Evolutionary conservation across 164 flowering plant genomes (phyloP).

Genomic region (Stephania cephalantha): DNA sequence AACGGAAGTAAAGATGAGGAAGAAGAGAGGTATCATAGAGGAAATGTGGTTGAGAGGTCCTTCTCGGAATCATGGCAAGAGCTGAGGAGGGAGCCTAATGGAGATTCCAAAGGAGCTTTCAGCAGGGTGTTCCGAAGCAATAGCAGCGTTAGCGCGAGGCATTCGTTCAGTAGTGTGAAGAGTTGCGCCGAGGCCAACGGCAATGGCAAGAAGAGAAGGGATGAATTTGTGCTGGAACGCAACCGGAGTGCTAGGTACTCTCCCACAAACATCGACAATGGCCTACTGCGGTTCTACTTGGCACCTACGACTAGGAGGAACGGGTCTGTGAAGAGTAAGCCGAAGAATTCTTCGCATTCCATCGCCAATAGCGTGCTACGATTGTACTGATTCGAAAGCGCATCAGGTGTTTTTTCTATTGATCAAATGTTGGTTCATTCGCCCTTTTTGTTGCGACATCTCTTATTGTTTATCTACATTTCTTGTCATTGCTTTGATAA

Average conservation of each 20-base stretch:
- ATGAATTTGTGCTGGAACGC: slow-evolving; percentile 47
- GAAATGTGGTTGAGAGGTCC: slow-evolving; percentile 76
- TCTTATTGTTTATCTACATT: slow-evolving; percentile 23
- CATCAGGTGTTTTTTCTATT: slow-evolving; percentile 22
- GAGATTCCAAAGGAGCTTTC: slow-evolving; percentile 32
- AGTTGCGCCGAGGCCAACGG: slow-evolving; percentile 34
- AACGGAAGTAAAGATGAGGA: slow-evolving; percentile 55
- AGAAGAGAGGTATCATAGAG: slow-evolving; percentile 52
- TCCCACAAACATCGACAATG: slow-evolving; percentile 54
- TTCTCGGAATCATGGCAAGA: slow-evolving; percentile 87
- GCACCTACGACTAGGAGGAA: slow-evolving; percentile 69
- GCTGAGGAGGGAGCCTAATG: slow-evolving; percentile 42
- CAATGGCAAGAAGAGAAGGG: slow-evolving; percentile 35
- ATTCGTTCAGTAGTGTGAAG: slow-evolving; percentile 31
- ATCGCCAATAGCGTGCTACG: slow-evolving; percentile 72
- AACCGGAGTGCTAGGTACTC: slow-evolving; percentile 53
- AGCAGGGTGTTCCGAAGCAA: slow-evolving; percentile 55
- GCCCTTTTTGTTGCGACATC: slow-evolving; percentile 33
- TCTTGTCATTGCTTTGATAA: slow-evolving; percentile 25
- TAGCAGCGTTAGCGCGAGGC: slow-evolving; percentile 76
- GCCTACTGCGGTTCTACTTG: slow-evolving; percentile 70
- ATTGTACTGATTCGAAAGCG: slow-evolving; percentile 44
- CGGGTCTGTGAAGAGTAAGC: slow-evolving; percentile 43
- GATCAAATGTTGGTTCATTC: slow-evolving; percentile 18
- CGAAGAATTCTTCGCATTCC: slow-evolving; percentile 50